Base-by-base conservation (phyloP, 495 filamentous ascomycete species). In the Lineolata rhizophorae region DNA sequence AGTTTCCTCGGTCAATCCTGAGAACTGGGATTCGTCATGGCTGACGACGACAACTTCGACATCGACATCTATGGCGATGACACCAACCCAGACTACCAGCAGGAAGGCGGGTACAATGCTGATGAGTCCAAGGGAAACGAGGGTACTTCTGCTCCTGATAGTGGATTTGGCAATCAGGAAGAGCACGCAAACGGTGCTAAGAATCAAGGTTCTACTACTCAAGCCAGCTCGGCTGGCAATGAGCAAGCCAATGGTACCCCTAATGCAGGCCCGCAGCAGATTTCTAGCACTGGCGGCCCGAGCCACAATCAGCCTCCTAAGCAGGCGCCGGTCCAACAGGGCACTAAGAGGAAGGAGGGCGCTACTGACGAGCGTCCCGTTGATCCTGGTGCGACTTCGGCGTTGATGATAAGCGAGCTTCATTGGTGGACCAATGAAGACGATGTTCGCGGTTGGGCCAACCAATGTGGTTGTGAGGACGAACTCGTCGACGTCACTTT, bases 391-490 rank as follows among this genome's bases (percentile, higher is more conserved):
- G 82, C 87, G 2, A 85, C 80, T 0, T 70, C 67, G 9, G 82
- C 85, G 1, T 51, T 95, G 15, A 60, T 87, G 32, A 65, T 95
- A 28, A 78, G 77, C 4, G 87, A 97, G 26, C 59, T 97, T 9
- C 71, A 76, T 51, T 95, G 90, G 90, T 95, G 84, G 84, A 79
- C 72, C 18, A 94, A 76, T 10, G 87, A 97, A 41, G 87, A 97
- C 44, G 81, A 93, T 38, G 66, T 97, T 36, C 76, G 87, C 29
- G 81, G 76, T 35, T 93, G 82, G 84, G 65, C 76, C 8, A 68
- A 70, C 39, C 60, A 77, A 37, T 75, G 72, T 18, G 62, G 60
- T 5, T 76, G 66, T 40, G 87, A 95, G 47, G 64, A 70, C 28
- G 80, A 91, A 44, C 60, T 97, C 14, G 81, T 81, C 45, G 85